Evolutionary conservation across 2,329 filamentous ascomycete species (phyloP).

Genomic region (Hypoxylon sp.): DNA sequence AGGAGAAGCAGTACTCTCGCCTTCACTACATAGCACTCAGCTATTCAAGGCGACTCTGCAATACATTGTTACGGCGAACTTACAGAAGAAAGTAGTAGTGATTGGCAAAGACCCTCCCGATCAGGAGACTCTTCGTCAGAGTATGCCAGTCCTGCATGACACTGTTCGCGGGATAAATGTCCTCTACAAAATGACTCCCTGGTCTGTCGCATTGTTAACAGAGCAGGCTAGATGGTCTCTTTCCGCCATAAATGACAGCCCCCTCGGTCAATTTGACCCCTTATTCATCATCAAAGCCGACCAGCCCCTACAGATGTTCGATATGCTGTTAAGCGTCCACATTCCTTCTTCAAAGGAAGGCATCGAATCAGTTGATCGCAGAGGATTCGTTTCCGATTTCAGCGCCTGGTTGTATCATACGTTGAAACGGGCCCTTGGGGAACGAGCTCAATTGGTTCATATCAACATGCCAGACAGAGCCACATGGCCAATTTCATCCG

Average conservation of each 20-base stretch:
- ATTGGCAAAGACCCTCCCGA: constrained; percentile 63
- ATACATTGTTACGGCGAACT: constrained; percentile 81
- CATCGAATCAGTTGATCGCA: constrained; percentile 58
- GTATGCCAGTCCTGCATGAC: constrained; percentile 83
- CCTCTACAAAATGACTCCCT: constrained; percentile 89
- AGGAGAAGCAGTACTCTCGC: constrained; percentile 79
- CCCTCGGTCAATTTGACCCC: constrained; percentile 84
- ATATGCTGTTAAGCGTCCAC: constrained; percentile 61
- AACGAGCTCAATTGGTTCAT: constrained; percentile 79
- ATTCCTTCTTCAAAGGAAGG: constrained; percentile 41
- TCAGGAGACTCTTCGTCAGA: constrained; percentile 61
- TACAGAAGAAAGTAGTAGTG: constrained; percentile 76
- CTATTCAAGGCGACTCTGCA: constrained; percentile 96
- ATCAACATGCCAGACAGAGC: constrained; percentile 61
- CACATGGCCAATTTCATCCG: constrained; percentile 65
- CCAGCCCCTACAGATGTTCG: constrained; percentile 69
- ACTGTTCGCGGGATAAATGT: constrained; percentile 81
- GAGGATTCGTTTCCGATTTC: constrained; percentile 62
- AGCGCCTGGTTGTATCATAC: constrained; percentile 73
- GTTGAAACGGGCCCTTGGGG: constrained; percentile 79
- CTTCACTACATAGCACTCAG: constrained; percentile 89
- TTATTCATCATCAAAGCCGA: constrained; percentile 81
- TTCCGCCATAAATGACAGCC: constrained; percentile 79
- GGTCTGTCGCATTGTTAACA: constrained; percentile 82
- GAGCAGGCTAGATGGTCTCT: constrained; percentile 82